Evolutionary conservation across 306 rosid species (phyloP).

Genomic region (Rosa multiflora): DNA sequence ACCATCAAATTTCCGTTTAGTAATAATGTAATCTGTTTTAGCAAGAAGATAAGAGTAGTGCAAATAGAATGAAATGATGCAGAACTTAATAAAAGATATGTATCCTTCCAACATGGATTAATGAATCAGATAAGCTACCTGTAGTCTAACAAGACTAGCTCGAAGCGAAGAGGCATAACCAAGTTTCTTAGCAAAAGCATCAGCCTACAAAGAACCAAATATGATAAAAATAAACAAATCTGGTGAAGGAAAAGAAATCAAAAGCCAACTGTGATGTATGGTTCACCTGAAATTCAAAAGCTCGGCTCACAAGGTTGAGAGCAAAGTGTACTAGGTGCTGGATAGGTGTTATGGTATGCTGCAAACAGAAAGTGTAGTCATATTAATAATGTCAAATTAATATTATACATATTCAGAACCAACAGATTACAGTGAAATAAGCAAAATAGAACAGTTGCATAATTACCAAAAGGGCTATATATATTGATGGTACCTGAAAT

Average conservation of each 20-base stretch:
- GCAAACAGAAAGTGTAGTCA: no score
- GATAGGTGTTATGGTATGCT: no score
- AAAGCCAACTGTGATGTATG: not conserved
- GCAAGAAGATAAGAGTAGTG: not conserved
- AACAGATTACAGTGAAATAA: no score
- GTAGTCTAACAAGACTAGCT: not conserved
- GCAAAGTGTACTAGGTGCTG: no score
- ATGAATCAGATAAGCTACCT: no score
- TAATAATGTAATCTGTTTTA: not conserved
- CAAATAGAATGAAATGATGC: not conserved
- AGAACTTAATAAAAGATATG: not conserved
- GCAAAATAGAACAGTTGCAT: no score
- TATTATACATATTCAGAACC: no score
- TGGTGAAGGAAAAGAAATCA: not conserved
- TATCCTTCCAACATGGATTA: no score
- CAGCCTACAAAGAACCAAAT: constrained; percentile 58
- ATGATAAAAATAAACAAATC: not conserved
- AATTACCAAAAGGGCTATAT: no score
- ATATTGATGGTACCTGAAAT: no score
- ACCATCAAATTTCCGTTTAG: not conserved
- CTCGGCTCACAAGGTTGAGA: no score
- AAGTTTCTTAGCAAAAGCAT: constrained; percentile 80
- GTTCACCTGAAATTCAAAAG: constrained; percentile 87
- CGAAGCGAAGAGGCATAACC: constrained; percentile 65
- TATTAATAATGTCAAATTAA: no score